These are phyloP conservation scores for Lathyrus aphaca DNA, from an alignment of 306 rosid genomes.

Conservation along the genomic window DNA sequence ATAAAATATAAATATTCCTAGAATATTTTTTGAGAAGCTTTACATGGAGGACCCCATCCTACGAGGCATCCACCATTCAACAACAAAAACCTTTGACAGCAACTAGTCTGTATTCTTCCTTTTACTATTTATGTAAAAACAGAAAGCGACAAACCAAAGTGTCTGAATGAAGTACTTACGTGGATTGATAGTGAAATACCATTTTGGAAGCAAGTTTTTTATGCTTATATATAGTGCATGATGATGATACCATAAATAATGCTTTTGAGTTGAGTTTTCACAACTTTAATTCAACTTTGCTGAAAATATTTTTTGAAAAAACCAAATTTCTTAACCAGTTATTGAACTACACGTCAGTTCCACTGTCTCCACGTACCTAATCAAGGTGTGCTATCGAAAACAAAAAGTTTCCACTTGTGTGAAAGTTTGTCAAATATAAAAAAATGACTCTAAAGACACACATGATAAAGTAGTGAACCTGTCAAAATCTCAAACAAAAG, in stretches of 20 bases:
- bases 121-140: constrained; percentile 3
- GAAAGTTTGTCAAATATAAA: not conserved
- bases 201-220: not conserved
- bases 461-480: constrained; percentile 20
- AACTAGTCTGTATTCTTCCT: not conserved
- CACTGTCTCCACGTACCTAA: constrained; percentile 22
- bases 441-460: constrained; percentile 24
- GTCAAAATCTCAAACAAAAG: constrained; percentile 4
- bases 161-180: not conserved
- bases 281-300: not conserved
- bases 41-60: too few species aligned
- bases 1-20: not conserved
- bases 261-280: constrained; percentile 27
- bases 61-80: constrained; percentile 31
- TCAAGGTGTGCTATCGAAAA: constrained; percentile 26
- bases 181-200: constrained; percentile 36
- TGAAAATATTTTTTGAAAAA: not conserved
- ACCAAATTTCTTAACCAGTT: constrained; percentile 31
- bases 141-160: constrained; percentile 21
- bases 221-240: not conserved
- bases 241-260: not conserved
- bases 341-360: not conserved
- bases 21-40: too few species aligned
- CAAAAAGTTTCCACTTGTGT: constrained; percentile 39
- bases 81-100: constrained; percentile 27